phyloP scores from a whole-genome alignment of 768 basidiomycete genomes.

The Coprinopsis marcescibilis region DNA sequence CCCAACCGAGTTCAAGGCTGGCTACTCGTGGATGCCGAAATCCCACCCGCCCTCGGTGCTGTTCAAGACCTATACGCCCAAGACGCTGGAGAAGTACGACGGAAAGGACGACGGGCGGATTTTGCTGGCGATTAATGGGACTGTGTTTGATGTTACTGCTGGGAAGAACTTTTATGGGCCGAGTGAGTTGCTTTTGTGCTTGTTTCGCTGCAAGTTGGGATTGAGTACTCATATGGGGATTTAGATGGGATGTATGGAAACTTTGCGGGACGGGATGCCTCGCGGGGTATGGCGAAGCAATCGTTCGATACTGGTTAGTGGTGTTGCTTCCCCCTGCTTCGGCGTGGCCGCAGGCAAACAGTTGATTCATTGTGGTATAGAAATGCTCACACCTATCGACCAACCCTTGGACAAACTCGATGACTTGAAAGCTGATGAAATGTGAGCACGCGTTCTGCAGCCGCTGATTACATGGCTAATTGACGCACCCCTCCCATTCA shows the following conservation, averaged over 20 bases:
- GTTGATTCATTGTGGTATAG: constrained; percentile 29
- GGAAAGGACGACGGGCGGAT: constrained; percentile 67
- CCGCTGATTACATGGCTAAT: constrained; percentile 4
- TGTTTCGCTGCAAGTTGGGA: neutral
- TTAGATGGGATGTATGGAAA: constrained; percentile 95
- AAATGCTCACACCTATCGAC: constrained; percentile 88
- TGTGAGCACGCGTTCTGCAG: constrained; percentile 45
- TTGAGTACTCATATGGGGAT: neutral
- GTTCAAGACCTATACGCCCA: constrained; percentile 75
- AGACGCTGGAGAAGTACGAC: constrained; percentile 62
- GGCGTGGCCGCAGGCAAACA: neutral
- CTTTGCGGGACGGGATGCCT: constrained; percentile 95
- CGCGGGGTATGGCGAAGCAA: constrained; percentile 96
- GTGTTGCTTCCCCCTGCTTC: neutral
- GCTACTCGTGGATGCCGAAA: constrained; percentile 92
- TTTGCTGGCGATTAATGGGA: constrained; percentile 59
- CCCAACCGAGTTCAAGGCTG: constrained; percentile 69
- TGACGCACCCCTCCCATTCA: neutral
- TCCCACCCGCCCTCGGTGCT: constrained; percentile 72
- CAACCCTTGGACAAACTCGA: constrained; percentile 78
- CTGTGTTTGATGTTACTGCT: constrained; percentile 88
- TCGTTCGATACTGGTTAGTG: constrained; percentile 83
- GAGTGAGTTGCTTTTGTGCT: constrained; percentile 43
- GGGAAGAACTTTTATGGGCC: constrained; percentile 95
- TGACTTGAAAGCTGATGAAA: constrained; percentile 75